Evolutionary conservation across 108 stramenopile genomes (phyloP).

Genomic region (Cyclostephanos tholiformis): DNA sequence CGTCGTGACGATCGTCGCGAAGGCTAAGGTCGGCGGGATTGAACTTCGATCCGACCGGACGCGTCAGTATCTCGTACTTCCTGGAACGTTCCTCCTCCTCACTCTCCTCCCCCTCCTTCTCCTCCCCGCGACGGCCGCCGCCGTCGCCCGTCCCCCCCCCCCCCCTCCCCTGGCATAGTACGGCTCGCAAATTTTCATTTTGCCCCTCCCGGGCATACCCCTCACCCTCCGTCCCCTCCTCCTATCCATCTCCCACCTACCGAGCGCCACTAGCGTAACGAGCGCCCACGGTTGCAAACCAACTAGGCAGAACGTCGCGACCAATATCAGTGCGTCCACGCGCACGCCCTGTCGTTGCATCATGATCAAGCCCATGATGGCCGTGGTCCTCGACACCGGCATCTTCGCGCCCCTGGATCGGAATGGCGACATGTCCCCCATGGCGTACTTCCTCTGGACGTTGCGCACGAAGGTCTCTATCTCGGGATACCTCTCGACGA

Average conservation of each 20-base stretch:
- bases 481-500: conserved; percentile 80
- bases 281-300: conserved; percentile 91
- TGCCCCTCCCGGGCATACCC: conserved; percentile 31
- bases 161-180: conserved; percentile 34
- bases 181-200: conserved; percentile 17
- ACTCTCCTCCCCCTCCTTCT: conserved; percentile 29
- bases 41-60: conserved; percentile 67
- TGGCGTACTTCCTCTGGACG: conserved; percentile 74
- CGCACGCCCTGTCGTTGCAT: conserved; percentile 73
- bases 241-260: conserved; percentile 49
- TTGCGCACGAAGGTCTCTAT: conserved; percentile 59
- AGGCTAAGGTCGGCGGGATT: conserved; percentile 52
- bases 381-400: conserved; percentile 63
- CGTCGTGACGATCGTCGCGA: conserved; percentile 67
- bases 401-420: conserved; percentile 57
- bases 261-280: conserved; percentile 65
- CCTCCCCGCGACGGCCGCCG: background rate
- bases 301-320: conserved; percentile 72
- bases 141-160: background rate
- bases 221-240: conserved; percentile 53
- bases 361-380: conserved; percentile 82
- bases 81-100: conserved; percentile 31
- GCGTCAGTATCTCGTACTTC: conserved; percentile 57
- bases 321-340: conserved; percentile 60
- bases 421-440: conserved; percentile 71